Base-by-base conservation (phyloP, 2,329 filamentous ascomycete species). In the Fusarium nisikadoi region DNA sequence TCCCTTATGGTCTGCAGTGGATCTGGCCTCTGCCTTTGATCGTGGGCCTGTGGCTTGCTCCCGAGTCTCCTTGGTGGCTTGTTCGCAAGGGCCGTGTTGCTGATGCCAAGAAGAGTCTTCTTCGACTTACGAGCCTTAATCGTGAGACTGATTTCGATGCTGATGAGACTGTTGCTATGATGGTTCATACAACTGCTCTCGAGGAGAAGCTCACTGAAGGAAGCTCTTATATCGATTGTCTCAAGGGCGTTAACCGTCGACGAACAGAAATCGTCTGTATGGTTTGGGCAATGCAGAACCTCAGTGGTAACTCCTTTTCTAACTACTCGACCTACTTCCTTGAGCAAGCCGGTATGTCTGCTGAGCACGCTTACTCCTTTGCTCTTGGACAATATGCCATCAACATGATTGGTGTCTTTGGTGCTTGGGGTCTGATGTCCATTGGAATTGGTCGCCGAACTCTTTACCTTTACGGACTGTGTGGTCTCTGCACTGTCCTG, bases 91-190 rank as follows among this genome's bases (percentile, higher is more conserved):
- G 89, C 33, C 86, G 86, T 39, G 82, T 89, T 42, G 88, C 89
- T 8, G 90, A 93, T 19, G 92, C 92, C 13, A 93, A 93, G 82
- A 83, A 84, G 55, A 84, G 91, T 5, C 86, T 94, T 27, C 83
- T 91, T 46, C 88, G 91, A 10, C 84, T 94, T 17, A 93, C 91
- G 4, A 91, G 87, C 73, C 74, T 85, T 6, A 84, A 90, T 70
- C 84, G 85, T 52, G 91, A 94, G 65, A 91, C 89, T 0, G 88
- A 92, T 65, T 95, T 96, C 74, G 89, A 97, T 77, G 89, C 92
- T 11, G 92, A 97, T 65, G 93, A 96, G 82, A 96, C 93, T 0
- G 86, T 97, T 49, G 91, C 93, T 76, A 97, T 97, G 93, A 97
- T 97, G 92, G 90, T 94, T 2, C 93, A 97, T 78, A 97, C 94